Percentiles rank a stretch among this genome's conserved stretches.
phyloP scores from a whole-genome alignment of 2,329 filamentous ascomycete species.

The Aspergillus caelatus region DNA sequence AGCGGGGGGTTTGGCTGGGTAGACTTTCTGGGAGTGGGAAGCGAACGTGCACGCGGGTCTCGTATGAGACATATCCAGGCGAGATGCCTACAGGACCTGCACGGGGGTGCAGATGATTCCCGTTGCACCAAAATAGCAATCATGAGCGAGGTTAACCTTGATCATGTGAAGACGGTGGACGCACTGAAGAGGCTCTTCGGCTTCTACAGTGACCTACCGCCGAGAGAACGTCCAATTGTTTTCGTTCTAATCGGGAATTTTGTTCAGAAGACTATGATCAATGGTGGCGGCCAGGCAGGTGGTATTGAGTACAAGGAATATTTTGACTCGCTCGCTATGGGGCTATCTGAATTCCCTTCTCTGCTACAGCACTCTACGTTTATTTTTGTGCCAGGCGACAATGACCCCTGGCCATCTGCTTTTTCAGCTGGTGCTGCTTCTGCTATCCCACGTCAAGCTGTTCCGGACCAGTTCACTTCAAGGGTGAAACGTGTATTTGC shows the following conservation, averaged over 20 bases:
- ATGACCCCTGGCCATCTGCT: constrained; percentile 93
- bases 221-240: constrained; percentile 69
- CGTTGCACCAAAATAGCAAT: constrained; percentile 65
- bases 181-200: constrained; percentile 79
- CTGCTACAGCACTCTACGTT: constrained; percentile 81
- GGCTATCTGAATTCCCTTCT: constrained; percentile 79
- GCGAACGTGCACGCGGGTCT: constrained; percentile 77
- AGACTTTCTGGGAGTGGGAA: constrained; percentile 90
- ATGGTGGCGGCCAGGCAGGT: constrained; percentile 70
- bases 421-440: constrained; percentile 60
- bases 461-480: constrained; percentile 90
- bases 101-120: constrained; percentile 29
- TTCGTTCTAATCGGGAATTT: constrained; percentile 91
- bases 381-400: constrained; percentile 92
- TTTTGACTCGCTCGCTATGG: constrained; percentile 83
- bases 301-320: constrained; percentile 97
- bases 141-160: constrained; percentile 82
- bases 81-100: constrained; percentile 57
- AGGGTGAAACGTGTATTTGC: constrained; percentile 80
- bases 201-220: constrained; percentile 68
- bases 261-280: constrained; percentile 58
- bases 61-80: constrained; percentile 82
- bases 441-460: constrained; percentile 52
- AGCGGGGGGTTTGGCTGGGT: constrained; percentile 94
- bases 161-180: constrained; percentile 77